Evolutionary conservation across 345 rosid genomes (phyloP).

Genomic region (Eucalyptus grandis): DNA sequence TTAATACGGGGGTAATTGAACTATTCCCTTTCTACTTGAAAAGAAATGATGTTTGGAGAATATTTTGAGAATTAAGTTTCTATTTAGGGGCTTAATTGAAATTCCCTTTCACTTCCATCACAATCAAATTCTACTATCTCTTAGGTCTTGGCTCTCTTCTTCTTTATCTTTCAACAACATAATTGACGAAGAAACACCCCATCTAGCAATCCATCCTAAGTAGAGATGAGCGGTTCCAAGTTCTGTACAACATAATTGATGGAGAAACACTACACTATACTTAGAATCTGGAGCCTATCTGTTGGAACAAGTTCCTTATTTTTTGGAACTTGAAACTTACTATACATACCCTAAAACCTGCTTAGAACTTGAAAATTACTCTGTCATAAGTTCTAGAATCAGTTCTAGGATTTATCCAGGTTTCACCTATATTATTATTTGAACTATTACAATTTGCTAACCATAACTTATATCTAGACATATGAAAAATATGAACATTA

Average conservation of each 20-base stretch:
- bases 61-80: not conserved
- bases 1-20: not conserved
- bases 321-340: accelerated
- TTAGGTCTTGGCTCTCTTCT: not conserved
- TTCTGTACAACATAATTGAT: too few relatives aligned
- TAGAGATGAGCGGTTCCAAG: too few relatives aligned
- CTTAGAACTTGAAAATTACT: accelerated
- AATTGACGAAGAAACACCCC: not conserved
- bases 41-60: not conserved
- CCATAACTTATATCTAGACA: too few relatives aligned
- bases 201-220: not conserved
- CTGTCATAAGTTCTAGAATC: accelerated
- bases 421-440: too few relatives aligned
- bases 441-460: too few relatives aligned
- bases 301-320: too few relatives aligned
- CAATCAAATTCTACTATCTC: not conserved
- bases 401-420: accelerated
- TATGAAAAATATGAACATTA: too few relatives aligned
- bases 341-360: accelerated
- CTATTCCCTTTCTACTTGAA: not conserved
- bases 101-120: not conserved
- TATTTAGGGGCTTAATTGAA: not conserved
- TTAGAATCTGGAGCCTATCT: accelerated
- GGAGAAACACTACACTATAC: too few relatives aligned
- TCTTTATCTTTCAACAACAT: not conserved